Base-by-base conservation (phyloP, 2,329 filamentous ascomycete species). In the Aspergillus awamori region DNA sequence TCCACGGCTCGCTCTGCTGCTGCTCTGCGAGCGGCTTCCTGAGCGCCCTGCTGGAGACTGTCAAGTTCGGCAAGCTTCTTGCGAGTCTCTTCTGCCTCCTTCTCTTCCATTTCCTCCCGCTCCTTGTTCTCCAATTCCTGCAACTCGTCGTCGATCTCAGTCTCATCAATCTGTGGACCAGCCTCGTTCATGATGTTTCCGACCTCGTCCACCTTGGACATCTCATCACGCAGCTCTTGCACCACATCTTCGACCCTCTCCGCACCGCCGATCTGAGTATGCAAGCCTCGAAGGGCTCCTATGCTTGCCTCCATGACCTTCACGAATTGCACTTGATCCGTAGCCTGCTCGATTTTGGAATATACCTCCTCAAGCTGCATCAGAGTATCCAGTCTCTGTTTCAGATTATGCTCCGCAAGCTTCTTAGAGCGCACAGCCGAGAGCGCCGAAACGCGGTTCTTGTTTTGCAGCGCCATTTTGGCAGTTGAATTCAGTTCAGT, bases 121-220 rank as follows among this genome's bases (percentile, higher is more conserved):
- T 86, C 82, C 71, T 85, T 84, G 70, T 80, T 80, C 77, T 93
- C 88, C 79, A 99, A 80, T 3, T 83, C 88, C 67, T 90, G 89
- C 51, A 98, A 83, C 79, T 97, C 94, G 62, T 94, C 90, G 67
- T 97, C 93, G 58, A 98, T 86, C 74, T 96, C 93, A 20, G 72
- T 83, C 71, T 97, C 93, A 74, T 97, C 92, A 33, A 96, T 81
- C 64, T 72, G 76, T 57, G 67, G 76, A 13, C 78, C 80, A 11
- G 79, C 82, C 66, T 95, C 92, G 56, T 88, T 87, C 64, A 98
- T 84, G 43, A 94, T 88, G 58, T 84, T 86, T 28, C 87, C 87
- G 22, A 98, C 86, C 78, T 98, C 94, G 72, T 97, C 93, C 24
- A 89, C 87, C 68, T 89, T 87, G 55, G 80, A 84, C 86, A 95